These are phyloP conservation scores for Diaporthe australafricana DNA, from an alignment of 2,329 filamentous ascomycete species.

Conservation along the genomic window DNA sequence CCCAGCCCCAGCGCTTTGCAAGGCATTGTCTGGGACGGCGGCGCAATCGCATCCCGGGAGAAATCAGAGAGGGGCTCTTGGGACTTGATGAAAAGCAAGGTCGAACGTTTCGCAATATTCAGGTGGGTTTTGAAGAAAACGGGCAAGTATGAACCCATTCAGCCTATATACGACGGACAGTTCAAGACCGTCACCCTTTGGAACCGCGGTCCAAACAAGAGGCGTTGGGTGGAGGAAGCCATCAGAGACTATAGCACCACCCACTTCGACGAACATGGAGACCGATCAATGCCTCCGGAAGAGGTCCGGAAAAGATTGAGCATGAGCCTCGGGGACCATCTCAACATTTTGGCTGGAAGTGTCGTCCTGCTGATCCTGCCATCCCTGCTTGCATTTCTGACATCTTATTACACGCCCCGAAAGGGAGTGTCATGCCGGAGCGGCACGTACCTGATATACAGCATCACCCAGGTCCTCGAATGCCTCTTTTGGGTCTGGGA, in stretches of 20 bases:
- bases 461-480: slow-evolving; percentile 45
- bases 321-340: not conserved
- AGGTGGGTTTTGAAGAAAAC: slow-evolving; percentile 36
- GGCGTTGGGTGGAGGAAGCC: slow-evolving; percentile 28
- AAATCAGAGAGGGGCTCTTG: slow-evolving; percentile 42
- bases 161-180: slow-evolving; percentile 35
- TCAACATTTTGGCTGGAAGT: not conserved
- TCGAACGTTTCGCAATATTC: slow-evolving; percentile 24
- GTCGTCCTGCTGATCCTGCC: slow-evolving; percentile 33
- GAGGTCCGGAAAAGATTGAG: not conserved
- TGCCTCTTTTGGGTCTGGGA: slow-evolving; percentile 46
- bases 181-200: slow-evolving; percentile 46
- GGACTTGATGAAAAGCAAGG: slow-evolving; percentile 36
- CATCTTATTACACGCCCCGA: slow-evolving; percentile 46
- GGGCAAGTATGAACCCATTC: slow-evolving; percentile 43
- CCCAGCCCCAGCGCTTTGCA: slow-evolving; percentile 46
- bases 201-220: slow-evolving; percentile 44
- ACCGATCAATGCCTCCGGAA: slow-evolving; percentile 1
- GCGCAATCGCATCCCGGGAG: slow-evolving; percentile 37
- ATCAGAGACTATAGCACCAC: slow-evolving; percentile 20
- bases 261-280: not conserved
- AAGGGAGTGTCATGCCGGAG: slow-evolving; percentile 42
- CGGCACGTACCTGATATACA: slow-evolving; percentile 42
- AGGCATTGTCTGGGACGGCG: slow-evolving; percentile 46
- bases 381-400: slow-evolving; percentile 48